Base-by-base conservation (phyloP, 2,329 filamentous ascomycete species). In the Fusarium staphyleae region DNA sequence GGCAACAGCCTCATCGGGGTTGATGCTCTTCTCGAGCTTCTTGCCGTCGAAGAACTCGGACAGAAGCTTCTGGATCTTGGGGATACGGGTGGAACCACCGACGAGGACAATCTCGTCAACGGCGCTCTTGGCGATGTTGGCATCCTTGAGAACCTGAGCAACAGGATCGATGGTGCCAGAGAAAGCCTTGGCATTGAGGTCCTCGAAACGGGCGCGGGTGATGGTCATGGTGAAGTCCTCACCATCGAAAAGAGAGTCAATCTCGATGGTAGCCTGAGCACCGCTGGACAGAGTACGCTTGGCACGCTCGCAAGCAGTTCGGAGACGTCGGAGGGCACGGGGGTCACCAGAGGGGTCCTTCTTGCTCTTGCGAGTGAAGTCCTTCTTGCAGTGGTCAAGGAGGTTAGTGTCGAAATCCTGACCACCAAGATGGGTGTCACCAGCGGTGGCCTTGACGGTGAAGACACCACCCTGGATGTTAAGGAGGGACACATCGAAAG, bases 81-180 rank as follows among this genome's bases (percentile, higher is more conserved):
- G 93, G 93, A 98, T 98, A 82, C 93, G 93, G 69, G 93, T 97
- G 93, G 97, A 97, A 80, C 93, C 93, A 87, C 93, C 93, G 49
- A 98, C 93, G 34, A 98, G 88, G 75, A 98, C 96, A 68, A 98
- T 91, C 75, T 98, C 93, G 79, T 97, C n/a, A n/a, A n/a, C n/a
- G 91, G 74, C 98, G 96, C 59, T 97, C 93, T 81, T 92, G 96
- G 68, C 93, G 86, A 98, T 86, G 77, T 88, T 87, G 74, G 93
- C 93, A 77, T 98, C 93, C 87, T 97, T 97, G 56, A 98, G 83
- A 15, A 93, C 93, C 86, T 96, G 97, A 78, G 91, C 90, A 67
- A 97, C 93, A 58, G 93, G 93, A 60, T 96, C 93, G 51, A 96
- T 84, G 60, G 93, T 97, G 70, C 86, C n/a, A n/a, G n/a, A n/a